A percentile compares a stretch with the other conserved stretches of the same genome.
Conservation (phyloP, 768 basidiomycete species). For the Boletus speciosus region DNA sequence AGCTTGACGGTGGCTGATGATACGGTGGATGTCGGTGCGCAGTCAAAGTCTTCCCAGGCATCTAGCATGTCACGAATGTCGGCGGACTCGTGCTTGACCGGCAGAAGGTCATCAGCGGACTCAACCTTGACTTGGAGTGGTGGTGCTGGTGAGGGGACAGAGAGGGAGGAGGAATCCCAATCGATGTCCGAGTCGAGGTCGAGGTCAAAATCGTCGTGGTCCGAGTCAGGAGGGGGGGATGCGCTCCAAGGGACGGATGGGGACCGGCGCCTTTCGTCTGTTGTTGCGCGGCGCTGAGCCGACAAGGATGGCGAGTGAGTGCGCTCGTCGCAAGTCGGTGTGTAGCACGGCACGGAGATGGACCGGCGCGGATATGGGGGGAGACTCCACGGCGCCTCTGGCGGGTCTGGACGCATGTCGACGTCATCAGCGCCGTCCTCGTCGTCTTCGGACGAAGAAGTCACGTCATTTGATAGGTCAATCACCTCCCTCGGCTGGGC, state of each 20-base stretch:
- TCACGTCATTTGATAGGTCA: slow-evolving; percentile 40
- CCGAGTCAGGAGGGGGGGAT: slow-evolving; percentile 71
- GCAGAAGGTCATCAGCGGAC: slow-evolving; percentile 26
- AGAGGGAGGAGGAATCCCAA: slow-evolving; percentile 46
- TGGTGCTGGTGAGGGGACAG: slow-evolving; percentile 21
- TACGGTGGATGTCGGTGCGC: slow-evolving; percentile 24
- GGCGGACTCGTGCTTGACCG: slow-evolving; percentile 55
- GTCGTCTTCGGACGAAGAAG: slow-evolving; percentile 39
- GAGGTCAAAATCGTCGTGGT: slow-evolving; percentile 41
- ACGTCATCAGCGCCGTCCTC: slow-evolving; percentile 21
- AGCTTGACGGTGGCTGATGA: slow-evolving; percentile 30
- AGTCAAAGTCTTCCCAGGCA: slow-evolving; percentile 66
- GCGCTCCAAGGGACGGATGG: slow-evolving; percentile 58
- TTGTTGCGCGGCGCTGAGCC: slow-evolving; percentile 19
- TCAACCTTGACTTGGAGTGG: slow-evolving; percentile 19
- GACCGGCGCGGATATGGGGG: slow-evolving; percentile 57
- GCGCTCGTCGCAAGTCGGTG: slow-evolving; percentile 41
- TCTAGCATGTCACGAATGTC: slow-evolving; percentile 66
- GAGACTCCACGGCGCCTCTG: slow-evolving; percentile 45
- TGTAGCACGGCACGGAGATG: slow-evolving; percentile 55
- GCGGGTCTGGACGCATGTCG: slow-evolving; percentile 19
- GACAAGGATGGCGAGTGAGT: slow-evolving; percentile 30
- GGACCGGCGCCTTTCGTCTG: slow-evolving; percentile 44
- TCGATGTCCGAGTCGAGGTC: slow-evolving; percentile 57
- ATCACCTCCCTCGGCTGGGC: slow-evolving; percentile 31